A percentile compares a stretch with the other conserved stretches of the same genome.
phyloP scores from a whole-genome alignment of 805 yeast species.

The Saturnispora hagleri region DNA sequence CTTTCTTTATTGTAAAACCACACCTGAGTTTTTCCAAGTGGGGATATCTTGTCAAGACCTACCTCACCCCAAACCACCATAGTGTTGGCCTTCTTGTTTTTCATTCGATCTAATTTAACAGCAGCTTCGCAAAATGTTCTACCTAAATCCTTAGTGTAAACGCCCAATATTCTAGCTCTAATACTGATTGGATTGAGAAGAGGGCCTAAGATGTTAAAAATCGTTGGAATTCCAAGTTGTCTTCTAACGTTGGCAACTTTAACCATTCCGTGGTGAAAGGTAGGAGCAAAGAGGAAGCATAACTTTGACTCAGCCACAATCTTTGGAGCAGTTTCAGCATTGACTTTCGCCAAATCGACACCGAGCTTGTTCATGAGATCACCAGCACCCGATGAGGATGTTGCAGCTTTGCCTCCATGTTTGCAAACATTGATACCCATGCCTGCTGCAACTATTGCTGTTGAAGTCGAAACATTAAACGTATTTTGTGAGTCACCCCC shows the following conservation, averaged over 20 bases:
- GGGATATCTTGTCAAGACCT: constrained; percentile 91
- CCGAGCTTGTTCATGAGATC: constrained; percentile 79
- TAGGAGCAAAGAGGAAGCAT: constrained; percentile 82
- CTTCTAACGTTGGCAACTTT: constrained; percentile 72
- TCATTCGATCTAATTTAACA: constrained; percentile 43
- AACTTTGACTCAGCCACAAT: constrained; percentile 43
- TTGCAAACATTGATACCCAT: constrained; percentile 74
- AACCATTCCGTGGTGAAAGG: constrained; percentile 89
- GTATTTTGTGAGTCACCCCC: constrained; percentile 99
- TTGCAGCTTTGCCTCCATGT: constrained; percentile 96
- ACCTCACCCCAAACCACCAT: constrained; percentile 90
- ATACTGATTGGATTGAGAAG: constrained; percentile 82
- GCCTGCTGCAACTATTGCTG: constrained; percentile 93
- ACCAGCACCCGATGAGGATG: constrained; percentile 89
- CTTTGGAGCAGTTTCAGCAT: constrained; percentile 47
- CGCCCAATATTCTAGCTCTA: constrained; percentile 80
- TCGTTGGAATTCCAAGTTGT: constrained; percentile 79
- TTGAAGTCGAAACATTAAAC: constrained; percentile 89
- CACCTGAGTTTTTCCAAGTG: constrained; percentile 69
- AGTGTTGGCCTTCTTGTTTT: constrained; percentile 39
- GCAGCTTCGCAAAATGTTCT: constrained; percentile 79
- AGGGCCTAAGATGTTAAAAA: constrained; percentile 92
- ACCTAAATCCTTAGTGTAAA: constrained; percentile 72
- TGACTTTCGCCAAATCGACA: constrained; percentile 67
- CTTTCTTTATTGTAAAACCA: constrained; percentile 53